phyloP scores from a whole-genome alignment of 192 early-diverging fungal species.

The Podila clonocystis region DNA sequence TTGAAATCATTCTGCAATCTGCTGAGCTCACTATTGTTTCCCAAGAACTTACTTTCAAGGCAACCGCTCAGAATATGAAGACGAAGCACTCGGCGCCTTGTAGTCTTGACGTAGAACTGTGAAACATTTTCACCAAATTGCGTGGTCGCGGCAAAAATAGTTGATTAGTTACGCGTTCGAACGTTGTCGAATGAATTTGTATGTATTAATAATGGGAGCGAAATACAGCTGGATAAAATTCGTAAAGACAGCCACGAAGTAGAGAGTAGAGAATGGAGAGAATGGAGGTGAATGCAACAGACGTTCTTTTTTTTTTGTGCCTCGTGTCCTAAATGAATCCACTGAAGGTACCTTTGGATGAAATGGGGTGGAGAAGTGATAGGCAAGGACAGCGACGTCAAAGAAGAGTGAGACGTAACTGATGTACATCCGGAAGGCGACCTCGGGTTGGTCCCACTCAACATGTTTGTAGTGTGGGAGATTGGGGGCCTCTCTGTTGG shows the following conservation, averaged over 20 bases:
- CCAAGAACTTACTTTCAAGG: slow-evolving; percentile 26
- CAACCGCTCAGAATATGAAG: slow-evolving; percentile 42
- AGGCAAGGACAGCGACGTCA: slow-evolving; percentile 27
- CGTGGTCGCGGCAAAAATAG: too few relatives aligned
- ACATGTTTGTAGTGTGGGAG: slow-evolving; percentile 45
- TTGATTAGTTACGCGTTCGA: too few relatives aligned
- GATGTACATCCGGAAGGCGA: slow-evolving; percentile 34
- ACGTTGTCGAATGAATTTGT: too few relatives aligned
- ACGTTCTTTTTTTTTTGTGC: not conserved
- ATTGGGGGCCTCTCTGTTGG: not conserved
- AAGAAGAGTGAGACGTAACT: slow-evolving; percentile 39
- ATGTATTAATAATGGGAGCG: too few relatives aligned
- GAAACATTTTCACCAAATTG: not conserved
- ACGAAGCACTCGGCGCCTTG: slow-evolving; percentile 29
- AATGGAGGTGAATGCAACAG: not conserved
- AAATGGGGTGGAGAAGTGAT: slow-evolving; percentile 41
- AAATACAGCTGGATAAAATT: too few relatives aligned
- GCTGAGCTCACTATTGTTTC: not conserved
- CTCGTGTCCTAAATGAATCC: not conserved
- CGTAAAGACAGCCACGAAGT: too few relatives aligned
- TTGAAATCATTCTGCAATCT: not conserved
- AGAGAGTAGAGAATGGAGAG: too few relatives aligned
- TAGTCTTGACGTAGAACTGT: slow-evolving; percentile 42
- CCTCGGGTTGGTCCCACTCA: slow-evolving; percentile 25
- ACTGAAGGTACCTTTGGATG: slow-evolving; percentile 30